A percentile compares a stretch with the other conserved stretches of the same genome.
phyloP scores from a whole-genome alignment of 2,329 filamentous ascomycete species.

The Didymella arachidicola region DNA sequence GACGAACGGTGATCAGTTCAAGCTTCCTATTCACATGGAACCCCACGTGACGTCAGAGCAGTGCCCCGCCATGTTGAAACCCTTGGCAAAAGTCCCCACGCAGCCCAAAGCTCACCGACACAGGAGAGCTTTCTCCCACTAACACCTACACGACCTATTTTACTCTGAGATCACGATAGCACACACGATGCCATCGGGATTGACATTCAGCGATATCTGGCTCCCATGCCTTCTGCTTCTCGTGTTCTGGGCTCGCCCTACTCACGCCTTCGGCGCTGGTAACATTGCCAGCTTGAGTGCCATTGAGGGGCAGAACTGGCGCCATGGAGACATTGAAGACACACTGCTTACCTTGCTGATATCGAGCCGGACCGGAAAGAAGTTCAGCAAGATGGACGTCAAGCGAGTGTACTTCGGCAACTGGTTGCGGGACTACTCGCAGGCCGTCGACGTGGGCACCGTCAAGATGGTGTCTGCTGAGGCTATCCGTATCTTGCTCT shows the following conservation, averaged over 20 bases:
- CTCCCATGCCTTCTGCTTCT: constrained; percentile 57
- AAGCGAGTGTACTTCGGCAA: constrained; percentile 95
- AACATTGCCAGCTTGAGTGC: constrained; percentile 84
- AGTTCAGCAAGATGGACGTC: constrained; percentile 87
- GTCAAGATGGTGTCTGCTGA: constrained; percentile 90
- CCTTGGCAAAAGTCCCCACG: constrained; percentile 10
- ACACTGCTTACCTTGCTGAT: constrained; percentile 77
- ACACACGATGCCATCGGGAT: constrained; percentile 36
- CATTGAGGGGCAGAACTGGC: constrained; percentile 81
- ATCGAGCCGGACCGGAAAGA: constrained; percentile 72
- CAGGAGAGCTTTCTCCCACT: constrained; percentile 11
- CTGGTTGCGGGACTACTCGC: constrained; percentile 92
- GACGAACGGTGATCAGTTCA: not conserved
- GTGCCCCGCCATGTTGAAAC: constrained; percentile 22
- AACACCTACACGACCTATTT: constrained; percentile 15
- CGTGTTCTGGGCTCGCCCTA: constrained; percentile 72
- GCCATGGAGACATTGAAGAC: constrained; percentile 82
- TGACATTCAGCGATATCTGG: constrained; percentile 46
- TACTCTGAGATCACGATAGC: constrained; percentile 1
- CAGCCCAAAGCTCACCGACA: constrained; percentile 11
- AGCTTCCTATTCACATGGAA: constrained; percentile 5
- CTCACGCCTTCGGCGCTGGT: constrained; percentile 83
- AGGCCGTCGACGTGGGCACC: constrained; percentile 91
- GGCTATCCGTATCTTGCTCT: constrained; percentile 87
- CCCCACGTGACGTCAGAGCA: constrained; percentile 20